Percentiles rank a stretch among this genome's conserved stretches.
Conservation (phyloP, 495 filamentous ascomycete species). For the Penicillium chermesinum region DNA sequence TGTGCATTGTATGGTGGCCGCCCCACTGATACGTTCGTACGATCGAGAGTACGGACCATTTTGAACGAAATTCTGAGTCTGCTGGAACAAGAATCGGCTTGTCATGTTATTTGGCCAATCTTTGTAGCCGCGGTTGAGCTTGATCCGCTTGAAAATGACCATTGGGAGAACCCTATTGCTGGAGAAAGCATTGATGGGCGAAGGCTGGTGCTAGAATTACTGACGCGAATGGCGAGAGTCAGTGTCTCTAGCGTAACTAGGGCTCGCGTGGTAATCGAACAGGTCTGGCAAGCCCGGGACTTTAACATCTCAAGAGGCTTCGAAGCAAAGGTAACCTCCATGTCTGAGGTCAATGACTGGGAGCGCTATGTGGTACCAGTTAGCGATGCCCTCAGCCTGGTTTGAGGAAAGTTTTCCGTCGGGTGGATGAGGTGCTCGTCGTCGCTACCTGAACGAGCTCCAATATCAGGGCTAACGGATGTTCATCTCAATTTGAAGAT, state of each 20-base stretch:
- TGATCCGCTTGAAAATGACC: conserved; percentile 11
- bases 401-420: not conserved
- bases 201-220: conserved; percentile 6
- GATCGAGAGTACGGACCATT: conserved; percentile 4
- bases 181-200: conserved; percentile 2
- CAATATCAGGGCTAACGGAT: no score
- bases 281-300: conserved; percentile 15
- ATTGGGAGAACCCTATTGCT: conserved; percentile 2
- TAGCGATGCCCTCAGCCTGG: conserved; percentile 12
- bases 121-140: conserved; percentile 22
- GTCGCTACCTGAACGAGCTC: no score
- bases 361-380: conserved; percentile 10
- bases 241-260: conserved; percentile 15
- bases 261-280: conserved; percentile 13
- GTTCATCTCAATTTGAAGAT: no score
- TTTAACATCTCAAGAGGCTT: not conserved
- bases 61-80: conserved; percentile 6
- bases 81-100: conserved; percentile 1
- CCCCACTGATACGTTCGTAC: conserved; percentile 4
- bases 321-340: not conserved
- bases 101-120: conserved; percentile 12
- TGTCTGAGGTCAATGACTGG: conserved; percentile 9
- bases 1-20: conserved; percentile 14
- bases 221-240: conserved; percentile 9
- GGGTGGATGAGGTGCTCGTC: not conserved